Percentiles rank a stretch among this genome's conserved stretches.
These are phyloP conservation scores for Talaromyces funiculosus DNA, from an alignment of 2,329 filamentous ascomycete genomes.

Conservation along the genomic window DNA sequence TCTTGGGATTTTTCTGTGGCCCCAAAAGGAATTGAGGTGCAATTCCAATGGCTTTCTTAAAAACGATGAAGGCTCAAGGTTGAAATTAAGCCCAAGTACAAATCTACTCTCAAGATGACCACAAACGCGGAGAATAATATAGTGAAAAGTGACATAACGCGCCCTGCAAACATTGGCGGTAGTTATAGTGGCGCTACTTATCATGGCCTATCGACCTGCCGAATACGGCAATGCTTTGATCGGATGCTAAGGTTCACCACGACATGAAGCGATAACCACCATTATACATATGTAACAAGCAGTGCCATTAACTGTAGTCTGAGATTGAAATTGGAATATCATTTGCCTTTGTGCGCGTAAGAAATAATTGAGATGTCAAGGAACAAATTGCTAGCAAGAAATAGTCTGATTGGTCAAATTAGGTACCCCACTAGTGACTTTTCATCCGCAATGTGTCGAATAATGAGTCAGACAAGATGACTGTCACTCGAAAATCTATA, in stretches of 20 bases:
- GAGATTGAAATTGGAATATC: background rate
- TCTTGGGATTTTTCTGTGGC: too few species aligned
- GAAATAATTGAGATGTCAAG: background rate
- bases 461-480: background rate
- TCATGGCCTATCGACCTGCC: conserved; percentile 5
- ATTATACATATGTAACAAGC: background rate
- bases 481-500: background rate
- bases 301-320: background rate
- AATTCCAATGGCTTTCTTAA: background rate
- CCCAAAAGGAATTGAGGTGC: background rate
- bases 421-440: too few species aligned
- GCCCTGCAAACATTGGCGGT: background rate
- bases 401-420: background rate
- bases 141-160: background rate
- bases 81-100: background rate
- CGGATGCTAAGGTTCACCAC: background rate
- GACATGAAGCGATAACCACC: background rate
- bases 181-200: background rate
- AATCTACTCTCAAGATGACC: background rate
- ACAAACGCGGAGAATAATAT: background rate
- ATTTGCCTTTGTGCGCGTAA: background rate
- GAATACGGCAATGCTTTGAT: background rate
- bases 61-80: background rate
- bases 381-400: background rate
- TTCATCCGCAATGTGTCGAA: too few species aligned